Conservation (phyloP, 225 moss, liverwort and hornwort species). For the Climacium dendroides region DNA sequence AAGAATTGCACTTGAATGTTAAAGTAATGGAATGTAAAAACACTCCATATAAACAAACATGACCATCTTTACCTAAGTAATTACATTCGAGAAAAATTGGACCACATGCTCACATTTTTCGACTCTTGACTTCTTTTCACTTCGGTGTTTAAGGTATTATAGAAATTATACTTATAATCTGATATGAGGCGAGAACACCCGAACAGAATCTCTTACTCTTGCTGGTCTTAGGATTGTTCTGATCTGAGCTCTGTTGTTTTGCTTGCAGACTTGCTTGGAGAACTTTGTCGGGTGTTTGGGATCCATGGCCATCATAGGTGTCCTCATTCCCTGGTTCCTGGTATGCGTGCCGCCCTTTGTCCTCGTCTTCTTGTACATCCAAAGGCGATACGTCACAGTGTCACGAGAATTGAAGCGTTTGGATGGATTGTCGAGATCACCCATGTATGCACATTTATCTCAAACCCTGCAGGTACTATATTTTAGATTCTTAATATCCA, state of each 20-base stretch:
- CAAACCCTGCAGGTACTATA: conserved; percentile 59
- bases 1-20: not conserved
- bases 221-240: not conserved
- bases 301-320: conserved; percentile 47
- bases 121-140: not conserved
- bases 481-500: not conserved
- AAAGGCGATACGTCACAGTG: conserved; percentile 46
- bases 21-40: not conserved
- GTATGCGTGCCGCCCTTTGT: conserved; percentile 56
- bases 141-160: not conserved
- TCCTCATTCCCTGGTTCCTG: conserved; percentile 80
- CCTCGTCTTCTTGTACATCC: conserved; percentile 40
- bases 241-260: not conserved
- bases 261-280: conserved; percentile 48
- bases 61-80: not conserved
- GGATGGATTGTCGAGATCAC: conserved; percentile 80
- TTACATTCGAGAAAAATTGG: not conserved
- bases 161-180: not conserved
- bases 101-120: not conserved
- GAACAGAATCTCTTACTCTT: not conserved
- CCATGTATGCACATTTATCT: conserved; percentile 80
- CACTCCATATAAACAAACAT: not conserved
- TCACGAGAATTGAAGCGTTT: conserved; percentile 85
- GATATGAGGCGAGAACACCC: not conserved
- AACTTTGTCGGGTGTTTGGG: conserved; percentile 54